phyloP scores from a whole-genome alignment of 225 moss, liverwort and hornwort species.

The Neckera pumila region DNA sequence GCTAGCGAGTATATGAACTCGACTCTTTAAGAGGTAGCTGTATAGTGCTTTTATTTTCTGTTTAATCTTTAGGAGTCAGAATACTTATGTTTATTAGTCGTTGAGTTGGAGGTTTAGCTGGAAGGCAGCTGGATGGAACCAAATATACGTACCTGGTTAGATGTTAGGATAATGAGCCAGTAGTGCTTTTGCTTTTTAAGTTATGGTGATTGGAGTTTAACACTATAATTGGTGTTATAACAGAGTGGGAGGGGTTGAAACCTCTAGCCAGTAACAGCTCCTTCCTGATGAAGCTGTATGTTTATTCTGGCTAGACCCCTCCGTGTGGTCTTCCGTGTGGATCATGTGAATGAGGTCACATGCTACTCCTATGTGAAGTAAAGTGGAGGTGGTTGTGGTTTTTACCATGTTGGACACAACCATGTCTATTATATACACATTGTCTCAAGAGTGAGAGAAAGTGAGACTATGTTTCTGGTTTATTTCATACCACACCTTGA shows the following conservation, averaged over 20 bases:
- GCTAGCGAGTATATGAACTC: neutral
- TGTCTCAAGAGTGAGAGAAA: neutral
- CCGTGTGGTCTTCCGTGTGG: neutral
- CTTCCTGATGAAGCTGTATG: neutral
- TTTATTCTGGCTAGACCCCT: neutral
- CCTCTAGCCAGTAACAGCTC: neutral
- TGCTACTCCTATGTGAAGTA: neutral
- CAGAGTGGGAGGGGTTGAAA: neutral
- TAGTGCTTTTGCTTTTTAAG: neutral
- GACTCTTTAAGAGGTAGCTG: conserved; percentile 6
- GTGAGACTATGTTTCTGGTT: neutral
- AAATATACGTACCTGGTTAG: neutral
- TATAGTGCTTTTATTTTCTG: conserved; percentile 21
- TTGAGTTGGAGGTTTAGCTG: conserved; percentile 51
- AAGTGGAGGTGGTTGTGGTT: neutral
- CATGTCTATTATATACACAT: neutral
- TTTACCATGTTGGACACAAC: neutral
- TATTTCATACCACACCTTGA: neutral
- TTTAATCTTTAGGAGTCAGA: conserved; percentile 10
- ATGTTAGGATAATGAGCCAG: neutral
- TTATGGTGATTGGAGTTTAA: neutral
- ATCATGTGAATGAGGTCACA: neutral
- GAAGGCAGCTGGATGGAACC: conserved; percentile 3
- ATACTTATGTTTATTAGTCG: conserved; percentile 8
- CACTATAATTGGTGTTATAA: neutral